A percentile compares a stretch with the other conserved stretches of the same genome.
Evolutionary conservation across 2,329 filamentous ascomycete species (phyloP).

Genomic region (Aspergillus latus): DNA sequence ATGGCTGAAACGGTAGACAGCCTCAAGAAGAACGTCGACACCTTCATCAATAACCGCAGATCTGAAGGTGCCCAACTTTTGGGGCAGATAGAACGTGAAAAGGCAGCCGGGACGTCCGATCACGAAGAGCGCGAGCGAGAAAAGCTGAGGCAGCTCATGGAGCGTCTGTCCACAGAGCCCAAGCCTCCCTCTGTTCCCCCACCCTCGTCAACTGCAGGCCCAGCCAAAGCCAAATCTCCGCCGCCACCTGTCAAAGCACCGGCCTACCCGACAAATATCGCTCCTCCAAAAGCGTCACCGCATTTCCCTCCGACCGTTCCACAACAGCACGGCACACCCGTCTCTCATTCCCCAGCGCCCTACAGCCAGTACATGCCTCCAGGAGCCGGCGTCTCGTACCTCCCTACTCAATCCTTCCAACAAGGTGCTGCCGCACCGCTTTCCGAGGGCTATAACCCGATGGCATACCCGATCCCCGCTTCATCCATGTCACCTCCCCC

Average conservation of each 20-base stretch:
- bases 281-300: conserved; percentile 45
- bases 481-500: conserved; percentile 45
- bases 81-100: conserved; percentile 79
- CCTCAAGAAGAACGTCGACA: conserved; percentile 91
- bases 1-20: conserved; percentile 95
- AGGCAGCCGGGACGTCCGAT: conserved; percentile 57
- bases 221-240: conserved; percentile 45
- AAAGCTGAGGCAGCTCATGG: conserved; percentile 85
- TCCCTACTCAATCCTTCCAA: conserved; percentile 36
- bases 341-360: conserved; percentile 39
- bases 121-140: conserved; percentile 81
- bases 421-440: conserved; percentile 44
- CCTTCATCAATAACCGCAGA: conserved; percentile 91
- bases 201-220: conserved; percentile 45
- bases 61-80: conserved; percentile 89
- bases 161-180: conserved; percentile 83
- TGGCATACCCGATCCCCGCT: conserved; percentile 48
- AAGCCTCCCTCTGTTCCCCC: conserved; percentile 32
- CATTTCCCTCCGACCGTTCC: conserved; percentile 33
- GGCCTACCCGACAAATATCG: conserved; percentile 32
- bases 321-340: conserved; percentile 28
- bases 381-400: conserved; percentile 27
- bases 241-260: conserved; percentile 35
- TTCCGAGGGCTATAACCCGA: conserved; percentile 51
- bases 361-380: conserved; percentile 37